Conservation (phyloP, 768 basidiomycete species). For the Cyclocybe aegerita region DNA sequence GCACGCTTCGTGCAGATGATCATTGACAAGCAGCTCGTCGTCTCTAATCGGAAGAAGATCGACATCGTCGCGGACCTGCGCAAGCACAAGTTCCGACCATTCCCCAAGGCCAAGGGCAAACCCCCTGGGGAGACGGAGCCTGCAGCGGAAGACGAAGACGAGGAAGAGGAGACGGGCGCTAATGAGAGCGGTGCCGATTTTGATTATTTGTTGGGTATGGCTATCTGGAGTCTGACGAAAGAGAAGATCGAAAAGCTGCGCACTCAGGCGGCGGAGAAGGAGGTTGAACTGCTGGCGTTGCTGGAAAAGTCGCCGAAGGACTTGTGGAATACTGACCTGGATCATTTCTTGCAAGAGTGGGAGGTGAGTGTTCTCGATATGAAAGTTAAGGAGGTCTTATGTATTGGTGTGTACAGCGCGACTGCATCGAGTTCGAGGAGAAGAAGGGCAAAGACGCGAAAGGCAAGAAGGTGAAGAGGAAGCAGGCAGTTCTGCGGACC, state of each 20-base stretch:
- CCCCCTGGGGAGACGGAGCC: constrained; percentile 62
- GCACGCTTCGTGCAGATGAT: constrained; percentile 98
- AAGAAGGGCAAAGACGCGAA: constrained; percentile 38
- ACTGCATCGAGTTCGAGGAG: constrained; percentile 48
- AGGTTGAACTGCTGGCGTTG: constrained; percentile 73
- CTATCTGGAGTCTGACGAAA: constrained; percentile 91
- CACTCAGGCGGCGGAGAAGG: constrained; percentile 79
- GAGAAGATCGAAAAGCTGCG: constrained; percentile 92
- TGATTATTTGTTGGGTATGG: constrained; percentile 94
- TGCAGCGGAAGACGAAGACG: constrained; percentile 49
- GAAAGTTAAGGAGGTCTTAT: not conserved
- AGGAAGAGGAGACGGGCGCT: constrained; percentile 45
- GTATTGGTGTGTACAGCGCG: constrained; percentile 26
- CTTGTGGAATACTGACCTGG: constrained; percentile 90
- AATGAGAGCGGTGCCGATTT: constrained; percentile 56
- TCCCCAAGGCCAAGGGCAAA: constrained; percentile 81
- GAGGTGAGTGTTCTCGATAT: constrained; percentile 52
- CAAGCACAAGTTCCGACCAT: constrained; percentile 82
- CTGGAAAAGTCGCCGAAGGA: constrained; percentile 78
- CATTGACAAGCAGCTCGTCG: constrained; percentile 74
- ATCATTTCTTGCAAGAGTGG: constrained; percentile 82
- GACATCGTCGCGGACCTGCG: constrained; percentile 86
- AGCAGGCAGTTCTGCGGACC: constrained; percentile 45
- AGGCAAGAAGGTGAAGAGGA: constrained; percentile 48
- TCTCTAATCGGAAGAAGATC: constrained; percentile 86